These are phyloP conservation scores for Hanseniaspora taiwanica DNA, from an alignment of 805 yeast genomes.

Conservation along the genomic window DNA sequence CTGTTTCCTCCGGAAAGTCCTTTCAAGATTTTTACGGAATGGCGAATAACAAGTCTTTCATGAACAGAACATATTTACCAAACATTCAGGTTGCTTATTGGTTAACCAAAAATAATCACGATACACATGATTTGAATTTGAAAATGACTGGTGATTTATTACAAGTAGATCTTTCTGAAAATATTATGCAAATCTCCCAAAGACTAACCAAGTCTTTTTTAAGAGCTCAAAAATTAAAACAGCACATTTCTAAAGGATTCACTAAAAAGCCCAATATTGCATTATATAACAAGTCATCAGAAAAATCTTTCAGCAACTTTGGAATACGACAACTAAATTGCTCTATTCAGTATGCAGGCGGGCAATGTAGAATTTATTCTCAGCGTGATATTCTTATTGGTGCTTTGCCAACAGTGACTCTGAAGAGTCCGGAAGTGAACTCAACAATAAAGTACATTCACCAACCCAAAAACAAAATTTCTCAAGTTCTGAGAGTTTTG, in stretches of 20 bases:
- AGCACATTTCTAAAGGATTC: not conserved
- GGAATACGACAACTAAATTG: conserved; percentile 32
- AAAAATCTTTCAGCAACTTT: not conserved
- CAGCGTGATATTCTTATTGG: conserved; percentile 29
- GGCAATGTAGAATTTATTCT: conserved; percentile 34
- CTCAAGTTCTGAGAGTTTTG: conserved; percentile 18
- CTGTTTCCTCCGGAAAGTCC: conserved; percentile 53
- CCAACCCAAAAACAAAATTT: conserved; percentile 3
- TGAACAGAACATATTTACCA: conserved; percentile 57
- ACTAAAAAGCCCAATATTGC: not conserved
- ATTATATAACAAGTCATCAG: not conserved
- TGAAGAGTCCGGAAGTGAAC: conserved; percentile 66
- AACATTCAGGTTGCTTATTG: conserved; percentile 40
- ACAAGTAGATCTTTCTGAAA: conserved; percentile 49
- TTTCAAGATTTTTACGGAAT: conserved; percentile 36
- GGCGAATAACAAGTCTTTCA: conserved; percentile 32
- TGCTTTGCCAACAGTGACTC: conserved; percentile 35
- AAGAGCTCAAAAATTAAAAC: conserved; percentile 7
- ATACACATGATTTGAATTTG: conserved; percentile 35
- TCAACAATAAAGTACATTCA: conserved; percentile 39
- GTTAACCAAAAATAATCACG: conserved; percentile 11
- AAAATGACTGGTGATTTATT: conserved; percentile 54
- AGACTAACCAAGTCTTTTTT: conserved; percentile 27
- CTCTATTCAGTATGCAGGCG: conserved; percentile 53
- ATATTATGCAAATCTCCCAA: conserved; percentile 33